Evolutionary conservation across 1,284 basidiomycete genomes (phyloP).

Genomic region (Bjerkandera adusta): DNA sequence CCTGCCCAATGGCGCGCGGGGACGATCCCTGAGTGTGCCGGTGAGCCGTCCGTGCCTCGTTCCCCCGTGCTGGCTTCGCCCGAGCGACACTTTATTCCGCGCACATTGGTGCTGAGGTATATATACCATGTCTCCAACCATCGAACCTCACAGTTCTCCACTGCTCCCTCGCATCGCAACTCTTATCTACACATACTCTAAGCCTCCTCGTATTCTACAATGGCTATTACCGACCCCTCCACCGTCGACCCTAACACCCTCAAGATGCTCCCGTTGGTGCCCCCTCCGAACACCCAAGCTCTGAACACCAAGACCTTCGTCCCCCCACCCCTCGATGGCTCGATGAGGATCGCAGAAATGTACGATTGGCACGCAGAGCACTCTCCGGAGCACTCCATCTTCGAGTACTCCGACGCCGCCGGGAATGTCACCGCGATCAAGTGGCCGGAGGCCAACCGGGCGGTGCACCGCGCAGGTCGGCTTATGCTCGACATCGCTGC

Average conservation of each 20-base stretch:
- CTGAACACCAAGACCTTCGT: conserved; percentile 4
- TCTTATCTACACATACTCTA: no score
- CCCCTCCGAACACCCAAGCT: conserved; percentile 7
- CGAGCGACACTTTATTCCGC: no score
- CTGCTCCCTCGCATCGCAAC: no score
- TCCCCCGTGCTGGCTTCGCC: no score
- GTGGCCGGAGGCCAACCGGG: conserved; percentile 10
- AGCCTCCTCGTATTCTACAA: no score
- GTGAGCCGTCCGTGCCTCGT: no score
- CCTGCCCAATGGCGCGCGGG: no score
- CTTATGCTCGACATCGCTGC: conserved; percentile 1
- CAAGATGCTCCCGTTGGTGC: conserved; percentile 4
- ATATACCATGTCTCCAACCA: no score
- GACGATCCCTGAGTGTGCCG: no score
- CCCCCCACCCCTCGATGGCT: conserved; percentile 11
- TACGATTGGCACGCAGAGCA: conserved; percentile 31
- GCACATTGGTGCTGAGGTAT: no score
- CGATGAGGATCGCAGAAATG: conserved; percentile 23
- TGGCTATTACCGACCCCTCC: no score
- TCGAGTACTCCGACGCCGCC: conserved; percentile 21
- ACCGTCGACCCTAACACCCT: conserved; percentile 1
- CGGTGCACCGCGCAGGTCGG: conserved; percentile 12
- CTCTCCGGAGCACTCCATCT: conserved; percentile 29
- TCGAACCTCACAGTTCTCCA: no score
- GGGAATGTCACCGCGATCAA: conserved; percentile 12